Base-by-base conservation (phyloP, 495 filamentous ascomycete species). In the Penicillium robsamsonii region DNA sequence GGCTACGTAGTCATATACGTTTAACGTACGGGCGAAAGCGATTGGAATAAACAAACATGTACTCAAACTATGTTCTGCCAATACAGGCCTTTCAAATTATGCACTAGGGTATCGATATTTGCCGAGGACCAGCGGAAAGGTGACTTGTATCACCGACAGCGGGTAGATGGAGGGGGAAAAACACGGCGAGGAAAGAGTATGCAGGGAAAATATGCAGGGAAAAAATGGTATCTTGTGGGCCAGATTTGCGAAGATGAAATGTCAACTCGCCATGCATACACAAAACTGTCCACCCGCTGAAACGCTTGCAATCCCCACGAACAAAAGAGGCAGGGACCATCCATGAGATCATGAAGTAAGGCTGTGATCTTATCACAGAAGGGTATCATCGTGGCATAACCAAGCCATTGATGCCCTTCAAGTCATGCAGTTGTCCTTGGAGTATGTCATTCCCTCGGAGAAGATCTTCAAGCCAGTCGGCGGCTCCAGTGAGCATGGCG, bases 401-500 rank as follows among this genome's bases (percentile, higher is more conserved):
- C 44, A 76, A 62, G n/a, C 72, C 73, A 50, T 75, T 71, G 58
- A 74, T 70, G 44, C 69, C 51, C 59, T 77, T 74, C 37, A 78
- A 52, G 53, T 78, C 70, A 15, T 72, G 65, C 52, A 87, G 55
- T 63, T 80, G 70, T 17, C 58, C 58, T 55, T 70, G 64, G 46
- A 87, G 63, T 9, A 71, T 64, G 22, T 83, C 71, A 67, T 94
- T 94, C 3, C 85, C 88, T 41, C 75, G 72, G 38, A 89, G 59
- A n/a, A 92, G 63, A 20, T 84, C 79, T 46, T 90, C 82, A n/a
- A 96, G 70, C 78, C 84, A 93, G 55, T 87, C 84, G 17, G 83
- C 87, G 6, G 87, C 79, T 62, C 87, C 82, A 13, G 80, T 81
- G 38, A 95, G 77, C 69, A 87, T 83, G n/a, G 80, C 82, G 59